Conservation (phyloP, 2,329 filamentous ascomycete species). For the Colletotrichum spinosum region DNA sequence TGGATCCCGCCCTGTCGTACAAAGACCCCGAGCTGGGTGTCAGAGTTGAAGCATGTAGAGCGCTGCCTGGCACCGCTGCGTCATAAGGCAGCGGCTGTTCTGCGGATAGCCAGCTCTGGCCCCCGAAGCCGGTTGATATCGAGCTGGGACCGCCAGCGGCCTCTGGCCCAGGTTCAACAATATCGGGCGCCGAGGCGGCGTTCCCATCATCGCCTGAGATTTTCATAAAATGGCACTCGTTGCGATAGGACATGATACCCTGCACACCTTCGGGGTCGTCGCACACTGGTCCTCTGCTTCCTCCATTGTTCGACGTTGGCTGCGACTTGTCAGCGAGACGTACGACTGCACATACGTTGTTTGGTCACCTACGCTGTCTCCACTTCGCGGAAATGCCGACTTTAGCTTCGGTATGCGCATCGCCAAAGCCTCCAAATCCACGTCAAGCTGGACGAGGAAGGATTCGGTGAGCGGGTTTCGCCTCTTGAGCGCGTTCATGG, state of each 20-base stretch:
- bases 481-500: conserved; percentile 89
- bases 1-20: conserved; percentile 46
- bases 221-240: conserved; percentile 59
- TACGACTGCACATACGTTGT: not conserved
- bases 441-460: conserved; percentile 91
- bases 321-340: conserved; percentile 41
- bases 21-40: conserved; percentile 41
- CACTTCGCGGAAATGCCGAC: conserved; percentile 64
- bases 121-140: conserved; percentile 44
- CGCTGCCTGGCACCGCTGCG: conserved; percentile 34
- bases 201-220: conserved; percentile 54
- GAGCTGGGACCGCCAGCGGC: conserved; percentile 39
- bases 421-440: conserved; percentile 84
- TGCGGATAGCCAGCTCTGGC: conserved; percentile 52
- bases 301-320: conserved; percentile 43
- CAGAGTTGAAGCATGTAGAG: conserved; percentile 27
- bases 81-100: conserved; percentile 51
- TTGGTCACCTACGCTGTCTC: conserved; percentile 59
- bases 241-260: conserved; percentile 58
- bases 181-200: conserved; percentile 50
- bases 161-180: conserved; percentile 52
- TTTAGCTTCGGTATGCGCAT: conserved; percentile 69
- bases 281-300: conserved; percentile 43
- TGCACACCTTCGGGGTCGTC: conserved; percentile 45
- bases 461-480: conserved; percentile 94